Conservation (phyloP, 495 filamentous ascomycete genomes). For the Aspergillus homomorphus region DNA sequence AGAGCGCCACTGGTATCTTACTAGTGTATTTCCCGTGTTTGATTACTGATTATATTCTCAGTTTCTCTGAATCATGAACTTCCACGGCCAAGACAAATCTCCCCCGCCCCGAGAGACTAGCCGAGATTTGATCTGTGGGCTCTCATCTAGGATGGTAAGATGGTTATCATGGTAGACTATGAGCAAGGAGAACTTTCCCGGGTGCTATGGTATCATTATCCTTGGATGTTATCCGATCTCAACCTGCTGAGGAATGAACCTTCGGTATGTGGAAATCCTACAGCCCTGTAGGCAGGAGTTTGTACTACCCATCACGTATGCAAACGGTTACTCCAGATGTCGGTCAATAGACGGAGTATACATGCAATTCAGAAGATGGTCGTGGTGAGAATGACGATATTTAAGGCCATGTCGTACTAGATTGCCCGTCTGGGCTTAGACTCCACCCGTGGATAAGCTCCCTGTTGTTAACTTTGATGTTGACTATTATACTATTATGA, state of each 20-base stretch:
- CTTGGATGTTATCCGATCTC: not conserved
- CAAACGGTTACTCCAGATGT: not conserved
- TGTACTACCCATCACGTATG: slow-evolving; percentile 5
- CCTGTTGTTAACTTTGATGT: not conserved
- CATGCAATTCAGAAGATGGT: not conserved
- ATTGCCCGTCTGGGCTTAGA: not conserved
- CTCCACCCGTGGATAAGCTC: not conserved
- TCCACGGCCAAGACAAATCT: not conserved
- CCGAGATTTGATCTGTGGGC: not conserved
- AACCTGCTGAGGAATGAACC: slow-evolving; percentile 8
- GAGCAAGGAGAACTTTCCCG: not conserved
- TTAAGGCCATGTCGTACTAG: not conserved
- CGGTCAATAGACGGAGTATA: not conserved
- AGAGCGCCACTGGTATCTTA: slow-evolving; percentile 39
- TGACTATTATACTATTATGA: not conserved
- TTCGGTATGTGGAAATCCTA: slow-evolving; percentile 10
- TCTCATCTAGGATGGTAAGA: not conserved
- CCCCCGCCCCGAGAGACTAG: not conserved
- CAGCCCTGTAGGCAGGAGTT: slow-evolving; percentile 5
- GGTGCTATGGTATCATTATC: not conserved
- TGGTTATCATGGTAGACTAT: too few relatives aligned
- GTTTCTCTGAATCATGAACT: not conserved
- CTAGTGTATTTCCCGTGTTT: slow-evolving; percentile 18
- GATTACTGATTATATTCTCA: slow-evolving; percentile 4
- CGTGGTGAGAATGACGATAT: not conserved